Base-by-base conservation (phyloP, 768 basidiomycete genomes). In the Russula vinacea region DNA sequence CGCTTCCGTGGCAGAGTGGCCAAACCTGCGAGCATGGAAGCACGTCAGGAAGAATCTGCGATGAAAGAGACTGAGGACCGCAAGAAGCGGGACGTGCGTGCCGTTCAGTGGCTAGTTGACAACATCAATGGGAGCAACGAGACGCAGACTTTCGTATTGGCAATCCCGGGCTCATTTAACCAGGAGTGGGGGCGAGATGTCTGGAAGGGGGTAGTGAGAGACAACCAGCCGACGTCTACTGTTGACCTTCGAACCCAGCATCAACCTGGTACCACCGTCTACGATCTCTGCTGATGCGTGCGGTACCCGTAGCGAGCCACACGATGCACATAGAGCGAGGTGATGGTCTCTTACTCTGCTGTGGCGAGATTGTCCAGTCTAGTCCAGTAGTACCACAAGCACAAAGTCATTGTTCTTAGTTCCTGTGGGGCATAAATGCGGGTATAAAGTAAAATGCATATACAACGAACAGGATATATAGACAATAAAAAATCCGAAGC, bases 81-180 rank as follows among this genome's bases (percentile, higher is more conserved):
- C 52, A 32, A 26, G 32, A 4, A 10, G 1, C 56, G 65, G 22
- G 65, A 66, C 19, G 42, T 40, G 14, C 19, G 42, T 7, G 65
- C 50, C 13, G 8, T 66, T 33, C 55, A 39, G 14, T 62, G 61
- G 55, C n/a, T 66, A 14, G 42, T 63, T n/a, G 56, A 45, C 10
- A 56, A 58, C 24, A 32, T 52, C 9, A 58, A 42, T 3, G 55
- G 42, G 39, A 51, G 35, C n/a, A 52, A 10, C 11, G 65, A 63
- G 42, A 39, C 58, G 39, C 0, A n/a, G n/a, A n/a, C n/a, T n/a
- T 57, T 66, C 35, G 56, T 53, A 2, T 29, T 56, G 37, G 56
- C 50, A 9, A 66, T 66, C 7, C 65, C 65, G 1, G 65, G 56
- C 42, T 53, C 65, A 32, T 62, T 66, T 42, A 32, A 58, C n/a